These are phyloP conservation scores for Psilocybe subaeruginosa DNA, from an alignment of 768 basidiomycete species.

Conservation along the genomic window DNA sequence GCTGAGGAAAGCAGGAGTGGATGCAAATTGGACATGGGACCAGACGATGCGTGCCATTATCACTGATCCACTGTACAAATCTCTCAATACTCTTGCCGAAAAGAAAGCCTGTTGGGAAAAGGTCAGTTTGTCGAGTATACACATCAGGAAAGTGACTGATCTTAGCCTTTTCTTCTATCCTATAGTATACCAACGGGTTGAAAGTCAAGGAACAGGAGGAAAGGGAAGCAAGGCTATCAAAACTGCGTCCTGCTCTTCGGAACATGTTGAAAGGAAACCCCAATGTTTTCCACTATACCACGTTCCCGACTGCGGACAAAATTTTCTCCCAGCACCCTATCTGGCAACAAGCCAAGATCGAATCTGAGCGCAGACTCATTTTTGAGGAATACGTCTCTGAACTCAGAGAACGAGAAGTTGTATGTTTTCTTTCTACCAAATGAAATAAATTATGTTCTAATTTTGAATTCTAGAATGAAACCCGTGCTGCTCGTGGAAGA, in stretches of 20 bases:
- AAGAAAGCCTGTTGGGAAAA: slow-evolving; percentile 95
- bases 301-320: slow-evolving; percentile 86
- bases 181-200: slow-evolving; percentile 76
- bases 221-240: slow-evolving; percentile 78
- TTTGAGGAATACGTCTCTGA: slow-evolving; percentile 93
- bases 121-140: slow-evolving; percentile 45
- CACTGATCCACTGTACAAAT: slow-evolving; percentile 96
- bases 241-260: slow-evolving; percentile 83
- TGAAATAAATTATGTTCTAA: slow-evolving; percentile 2
- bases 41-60: slow-evolving; percentile 98
- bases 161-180: slow-evolving; percentile 8
- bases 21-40: slow-evolving; percentile 96
- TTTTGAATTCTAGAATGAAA: slow-evolving; percentile 63
- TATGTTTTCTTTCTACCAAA: slow-evolving; percentile 40
- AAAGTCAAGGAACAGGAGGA: slow-evolving; percentile 87
- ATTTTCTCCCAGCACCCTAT: slow-evolving; percentile 86
- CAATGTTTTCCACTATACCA: slow-evolving; percentile 89
- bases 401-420: slow-evolving; percentile 87
- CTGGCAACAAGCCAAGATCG: slow-evolving; percentile 87
- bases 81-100: slow-evolving; percentile 90
- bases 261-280: slow-evolving; percentile 88
- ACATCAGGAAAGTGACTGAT: neutral
- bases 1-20: slow-evolving; percentile 86
- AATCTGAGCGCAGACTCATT: slow-evolving; percentile 83
- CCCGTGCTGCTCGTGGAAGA: slow-evolving; percentile 72